Percentiles rank a stretch among this genome's conserved stretches.
phyloP scores from a whole-genome alignment of 148 eudicot genomes.

The Persicaria maculosa region DNA sequence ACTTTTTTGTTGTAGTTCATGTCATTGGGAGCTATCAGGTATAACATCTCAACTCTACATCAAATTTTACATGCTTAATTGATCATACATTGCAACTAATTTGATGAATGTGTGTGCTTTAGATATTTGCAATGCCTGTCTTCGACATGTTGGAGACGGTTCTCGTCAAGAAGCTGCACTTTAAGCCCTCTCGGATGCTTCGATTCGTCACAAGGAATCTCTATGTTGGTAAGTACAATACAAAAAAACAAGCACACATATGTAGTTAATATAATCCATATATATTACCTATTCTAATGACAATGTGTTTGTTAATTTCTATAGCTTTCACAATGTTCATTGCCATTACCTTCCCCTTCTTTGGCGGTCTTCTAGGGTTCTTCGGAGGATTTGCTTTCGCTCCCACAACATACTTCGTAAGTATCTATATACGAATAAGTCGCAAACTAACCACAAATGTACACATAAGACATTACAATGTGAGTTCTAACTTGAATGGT shows the following conservation, averaged over 20 bases:
- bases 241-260: background rate
- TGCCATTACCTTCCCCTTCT: constrained; percentile 11
- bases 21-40: constrained; percentile 79
- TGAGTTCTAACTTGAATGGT: too few relatives aligned
- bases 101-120: background rate
- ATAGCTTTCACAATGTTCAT: constrained; percentile 5
- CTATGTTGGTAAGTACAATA: constrained; percentile 27
- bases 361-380: constrained; percentile 14
- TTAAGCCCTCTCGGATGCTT: constrained; percentile 18
- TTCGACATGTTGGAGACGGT: constrained; percentile 56
- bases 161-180: constrained; percentile 29
- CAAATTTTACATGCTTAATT: background rate
- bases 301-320: background rate
- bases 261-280: too few relatives aligned
- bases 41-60: background rate
- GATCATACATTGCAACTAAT: too few relatives aligned
- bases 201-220: constrained; percentile 24
- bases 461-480: background rate
- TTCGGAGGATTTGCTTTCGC: constrained; percentile 15
- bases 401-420: constrained; percentile 12
- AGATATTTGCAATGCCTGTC: constrained; percentile 55
- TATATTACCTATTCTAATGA: background rate
- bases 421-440: background rate
- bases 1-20: constrained; percentile 57
- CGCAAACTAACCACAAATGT: too few relatives aligned